Evolutionary conservation across 2,329 filamentous ascomycete genomes (phyloP).

Genomic region (Fusarium ramigenum): DNA sequence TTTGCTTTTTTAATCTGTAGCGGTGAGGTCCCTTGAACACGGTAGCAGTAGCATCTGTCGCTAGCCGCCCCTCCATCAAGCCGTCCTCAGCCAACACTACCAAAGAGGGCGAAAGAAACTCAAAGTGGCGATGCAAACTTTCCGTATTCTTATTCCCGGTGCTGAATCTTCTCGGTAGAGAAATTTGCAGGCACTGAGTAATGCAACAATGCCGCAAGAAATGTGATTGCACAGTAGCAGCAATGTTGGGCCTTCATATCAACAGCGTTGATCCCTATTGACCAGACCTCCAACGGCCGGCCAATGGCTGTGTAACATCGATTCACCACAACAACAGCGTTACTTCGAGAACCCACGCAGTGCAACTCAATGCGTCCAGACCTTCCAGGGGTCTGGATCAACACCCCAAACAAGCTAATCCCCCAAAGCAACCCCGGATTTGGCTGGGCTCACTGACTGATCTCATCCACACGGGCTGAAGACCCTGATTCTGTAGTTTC

Average conservation of each 20-base stretch:
- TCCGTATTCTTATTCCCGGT: slow-evolving; percentile 8
- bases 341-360: not conserved
- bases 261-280: not conserved
- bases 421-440: slow-evolving; percentile 33
- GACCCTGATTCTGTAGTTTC: not conserved
- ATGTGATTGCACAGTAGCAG: not conserved
- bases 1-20: slow-evolving; percentile 1
- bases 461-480: slow-evolving; percentile 21
- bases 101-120: not conserved
- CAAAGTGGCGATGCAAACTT: slow-evolving; percentile 13
- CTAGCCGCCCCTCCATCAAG: slow-evolving; percentile 25
- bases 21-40: slow-evolving; percentile 12
- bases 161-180: not conserved
- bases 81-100: not conserved
- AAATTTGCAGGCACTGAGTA: not conserved
- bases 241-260: not conserved
- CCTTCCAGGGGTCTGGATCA: not conserved
- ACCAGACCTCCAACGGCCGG: not conserved
- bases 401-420: not conserved
- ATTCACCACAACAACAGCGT: slow-evolving; percentile 25
- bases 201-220: not conserved
- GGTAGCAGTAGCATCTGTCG: not conserved
- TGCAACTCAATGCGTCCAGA: not conserved
- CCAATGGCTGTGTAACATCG: slow-evolving; percentile 1
- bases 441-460: not conserved